Evolutionary conservation across 2,329 filamentous ascomycete species (phyloP).

Genomic region (Monosporascus sp.): DNA sequence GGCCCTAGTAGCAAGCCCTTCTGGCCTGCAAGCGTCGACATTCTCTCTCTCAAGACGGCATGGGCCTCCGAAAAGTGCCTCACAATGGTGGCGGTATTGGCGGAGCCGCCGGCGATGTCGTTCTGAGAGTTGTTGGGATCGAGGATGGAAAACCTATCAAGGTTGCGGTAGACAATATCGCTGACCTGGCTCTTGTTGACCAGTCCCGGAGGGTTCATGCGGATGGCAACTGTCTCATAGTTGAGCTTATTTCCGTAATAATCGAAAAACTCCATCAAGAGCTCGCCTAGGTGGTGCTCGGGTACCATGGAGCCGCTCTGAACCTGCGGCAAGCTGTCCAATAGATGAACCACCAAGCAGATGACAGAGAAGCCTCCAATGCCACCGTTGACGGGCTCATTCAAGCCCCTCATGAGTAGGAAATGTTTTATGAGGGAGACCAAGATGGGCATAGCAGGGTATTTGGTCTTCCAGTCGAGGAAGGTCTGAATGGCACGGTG

Average conservation of each 20-base stretch:
- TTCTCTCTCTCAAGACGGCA: slow-evolving; percentile 48
- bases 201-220: slow-evolving; percentile 67
- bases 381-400: slow-evolving; percentile 86
- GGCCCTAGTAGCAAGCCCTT: slow-evolving; percentile 52
- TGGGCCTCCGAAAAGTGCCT: slow-evolving; percentile 64
- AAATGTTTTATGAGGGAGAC: slow-evolving; percentile 91
- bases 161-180: slow-evolving; percentile 51
- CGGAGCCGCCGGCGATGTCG: slow-evolving; percentile 85
- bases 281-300: slow-evolving; percentile 67
- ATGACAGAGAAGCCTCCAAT: slow-evolving; percentile 93
- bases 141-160: slow-evolving; percentile 73
- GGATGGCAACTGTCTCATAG: slow-evolving; percentile 63
- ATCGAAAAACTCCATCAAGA: slow-evolving; percentile 83
- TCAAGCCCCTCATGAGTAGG: slow-evolving; percentile 79
- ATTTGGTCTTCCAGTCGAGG: slow-evolving; percentile 68
- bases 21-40: slow-evolving; percentile 43
- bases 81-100: slow-evolving; percentile 62
- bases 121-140: slow-evolving; percentile 83
- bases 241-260: slow-evolving; percentile 84
- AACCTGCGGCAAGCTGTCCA: slow-evolving; percentile 72
- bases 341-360: slow-evolving; percentile 83
- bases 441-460: slow-evolving; percentile 78
- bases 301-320: slow-evolving; percentile 54
- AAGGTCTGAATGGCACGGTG: slow-evolving; percentile 78
- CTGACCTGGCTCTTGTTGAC: slow-evolving; percentile 58